Conservation (phyloP, 2,329 filamentous ascomycete genomes). For the Ophiostoma himal-ulmi region DNA sequence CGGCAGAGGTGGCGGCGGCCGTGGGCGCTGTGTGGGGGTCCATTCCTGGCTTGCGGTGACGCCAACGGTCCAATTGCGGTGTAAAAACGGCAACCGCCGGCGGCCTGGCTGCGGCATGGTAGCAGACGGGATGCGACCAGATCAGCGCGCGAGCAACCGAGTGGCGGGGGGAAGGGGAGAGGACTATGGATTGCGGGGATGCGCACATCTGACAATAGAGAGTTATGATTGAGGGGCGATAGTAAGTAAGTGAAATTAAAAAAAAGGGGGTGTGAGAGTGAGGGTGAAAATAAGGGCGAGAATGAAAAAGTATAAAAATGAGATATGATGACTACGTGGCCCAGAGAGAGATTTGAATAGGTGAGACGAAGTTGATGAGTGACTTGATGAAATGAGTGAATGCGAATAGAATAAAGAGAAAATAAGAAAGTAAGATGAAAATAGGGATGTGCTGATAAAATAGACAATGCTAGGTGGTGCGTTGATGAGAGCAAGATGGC, state of each 20-base stretch:
- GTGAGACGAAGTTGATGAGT: neutral
- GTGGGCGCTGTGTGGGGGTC: constrained; percentile 29
- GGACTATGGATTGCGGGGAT: constrained; percentile 9
- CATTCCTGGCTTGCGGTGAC: constrained; percentile 42
- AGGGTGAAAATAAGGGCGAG: neutral
- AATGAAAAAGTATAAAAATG: neutral
- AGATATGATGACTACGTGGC: neutral
- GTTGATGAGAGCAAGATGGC: constrained; percentile 3
- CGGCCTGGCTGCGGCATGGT: constrained; percentile 45
- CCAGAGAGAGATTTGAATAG: neutral
- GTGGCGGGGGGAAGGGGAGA: neutral
- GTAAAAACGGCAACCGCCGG: constrained; percentile 45
- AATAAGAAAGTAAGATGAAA: neutral
- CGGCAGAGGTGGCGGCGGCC: constrained; percentile 28
- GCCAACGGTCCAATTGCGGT: constrained; percentile 48
- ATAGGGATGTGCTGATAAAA: neutral
- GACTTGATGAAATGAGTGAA: neutral
- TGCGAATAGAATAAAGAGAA: neutral
- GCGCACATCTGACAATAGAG: constrained; percentile 15
- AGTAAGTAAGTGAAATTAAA: neutral
- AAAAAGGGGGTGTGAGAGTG: neutral
- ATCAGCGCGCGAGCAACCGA: constrained; percentile 1
- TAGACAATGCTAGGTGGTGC: neutral
- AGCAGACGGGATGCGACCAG: constrained; percentile 22
- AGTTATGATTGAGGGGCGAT: neutral